phyloP scores from a whole-genome alignment of 805 yeast species.

The Saccharomycopsis schoenii region DNA sequence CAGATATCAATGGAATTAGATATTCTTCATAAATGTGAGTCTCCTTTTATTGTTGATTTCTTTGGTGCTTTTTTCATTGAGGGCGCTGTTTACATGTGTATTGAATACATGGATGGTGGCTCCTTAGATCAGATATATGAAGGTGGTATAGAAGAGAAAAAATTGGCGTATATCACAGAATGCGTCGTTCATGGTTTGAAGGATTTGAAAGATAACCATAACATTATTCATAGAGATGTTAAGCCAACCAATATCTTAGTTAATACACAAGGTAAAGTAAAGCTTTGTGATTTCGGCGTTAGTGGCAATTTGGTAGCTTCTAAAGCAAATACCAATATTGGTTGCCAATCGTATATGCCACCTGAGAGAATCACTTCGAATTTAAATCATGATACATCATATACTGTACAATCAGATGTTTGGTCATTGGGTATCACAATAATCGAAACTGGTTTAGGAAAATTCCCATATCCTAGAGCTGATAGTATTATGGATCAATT shows the following conservation, averaged over 20 bases:
- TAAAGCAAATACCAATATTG: slow-evolving; percentile 88
- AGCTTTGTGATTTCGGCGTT: slow-evolving; percentile 93
- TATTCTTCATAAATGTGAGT: slow-evolving; percentile 80
- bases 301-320: slow-evolving; percentile 92
- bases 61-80: slow-evolving; percentile 97
- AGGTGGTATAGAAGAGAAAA: slow-evolving; percentile 64
- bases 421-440: slow-evolving; percentile 91
- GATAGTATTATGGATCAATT: slow-evolving; percentile 86
- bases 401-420: slow-evolving; percentile 88
- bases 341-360: slow-evolving; percentile 98
- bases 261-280: slow-evolving; percentile 74
- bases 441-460: slow-evolving; percentile 81
- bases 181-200: slow-evolving; percentile 73
- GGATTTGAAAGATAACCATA: slow-evolving; percentile 79
- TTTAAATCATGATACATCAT: slow-evolving; percentile 61
- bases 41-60: slow-evolving; percentile 89
- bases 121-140: slow-evolving; percentile 81
- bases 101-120: slow-evolving; percentile 97
- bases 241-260: slow-evolving; percentile 92
- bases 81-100: slow-evolving; percentile 97
- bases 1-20: slow-evolving; percentile 96
- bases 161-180: slow-evolving; percentile 70
- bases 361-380: slow-evolving; percentile 84
- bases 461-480: slow-evolving; percentile 95
- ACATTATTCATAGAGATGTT: slow-evolving; percentile 92